phyloP scores from a whole-genome alignment of 257 asterid genomes.

The Gentiana straminea region DNA sequence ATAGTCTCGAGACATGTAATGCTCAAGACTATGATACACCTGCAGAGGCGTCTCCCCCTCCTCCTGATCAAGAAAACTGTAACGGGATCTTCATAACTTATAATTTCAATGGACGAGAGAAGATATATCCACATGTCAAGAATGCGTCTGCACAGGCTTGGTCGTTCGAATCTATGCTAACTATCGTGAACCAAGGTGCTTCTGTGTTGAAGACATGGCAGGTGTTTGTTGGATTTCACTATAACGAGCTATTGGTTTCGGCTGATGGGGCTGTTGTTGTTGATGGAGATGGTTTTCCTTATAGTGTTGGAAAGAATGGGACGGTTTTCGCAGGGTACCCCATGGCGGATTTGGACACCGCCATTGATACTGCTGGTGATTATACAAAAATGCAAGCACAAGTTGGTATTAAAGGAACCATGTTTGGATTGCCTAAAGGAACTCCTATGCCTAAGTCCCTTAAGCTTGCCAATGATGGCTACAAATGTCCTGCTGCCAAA shows the following conservation, averaged over 20 bases:
- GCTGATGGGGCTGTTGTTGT: slow-evolving; percentile 62
- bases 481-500: slow-evolving; percentile 56
- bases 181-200: slow-evolving; percentile 48
- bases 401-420: slow-evolving; percentile 55
- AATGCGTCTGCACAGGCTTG: slow-evolving; percentile 81
- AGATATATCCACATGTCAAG: slow-evolving; percentile 56
- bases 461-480: slow-evolving; percentile 63
- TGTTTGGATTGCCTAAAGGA: slow-evolving; percentile 43
- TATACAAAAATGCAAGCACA: slow-evolving; percentile 48
- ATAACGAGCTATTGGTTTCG: slow-evolving; percentile 62
- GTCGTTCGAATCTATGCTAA: slow-evolving; percentile 46
- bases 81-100: slow-evolving; percentile 59
- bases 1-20: slow-evolving; percentile 2
- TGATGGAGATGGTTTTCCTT: slow-evolving; percentile 48
- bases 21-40: slow-evolving; percentile 44
- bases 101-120: slow-evolving; percentile 56
- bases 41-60: slow-evolving; percentile 31
- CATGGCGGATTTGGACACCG: slow-evolving; percentile 62
- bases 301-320: slow-evolving; percentile 51
- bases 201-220: slow-evolving; percentile 68
- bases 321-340: slow-evolving; percentile 64
- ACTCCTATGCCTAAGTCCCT: slow-evolving; percentile 73
- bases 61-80: slow-evolving; percentile 40
- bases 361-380: slow-evolving; percentile 86
- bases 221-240: slow-evolving; percentile 50